These are phyloP conservation scores for Polygonum maritimum DNA, from an alignment of 148 eudicot species.

Conservation along the genomic window DNA sequence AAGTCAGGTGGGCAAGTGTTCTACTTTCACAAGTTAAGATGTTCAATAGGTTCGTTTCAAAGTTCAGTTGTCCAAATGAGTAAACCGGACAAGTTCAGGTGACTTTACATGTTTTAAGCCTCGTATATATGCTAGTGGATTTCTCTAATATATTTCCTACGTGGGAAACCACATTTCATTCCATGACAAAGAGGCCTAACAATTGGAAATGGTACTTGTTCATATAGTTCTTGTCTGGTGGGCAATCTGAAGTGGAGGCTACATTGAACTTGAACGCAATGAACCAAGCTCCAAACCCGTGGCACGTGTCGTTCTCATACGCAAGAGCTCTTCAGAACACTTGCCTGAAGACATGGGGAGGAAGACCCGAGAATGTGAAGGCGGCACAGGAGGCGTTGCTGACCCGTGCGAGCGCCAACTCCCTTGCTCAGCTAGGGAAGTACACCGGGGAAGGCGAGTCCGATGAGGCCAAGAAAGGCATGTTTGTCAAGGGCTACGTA, in stretches of 20 bases:
- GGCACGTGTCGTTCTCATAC: constrained; percentile 53
- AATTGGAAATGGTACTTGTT: not conserved
- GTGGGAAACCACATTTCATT: no score
- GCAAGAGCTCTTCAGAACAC: constrained; percentile 50
- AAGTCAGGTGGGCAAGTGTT: no score
- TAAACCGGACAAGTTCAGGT: no score
- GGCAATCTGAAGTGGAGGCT: constrained; percentile 46
- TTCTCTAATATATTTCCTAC: no score
- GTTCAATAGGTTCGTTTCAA: no score
- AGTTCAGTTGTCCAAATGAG: no score
- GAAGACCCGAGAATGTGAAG: constrained; percentile 34
- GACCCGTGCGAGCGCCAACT: constrained; percentile 32
- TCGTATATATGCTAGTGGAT: no score
- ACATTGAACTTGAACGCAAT: constrained; percentile 44
- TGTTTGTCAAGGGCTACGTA: constrained; percentile 35
- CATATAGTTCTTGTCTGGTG: constrained; percentile 37
- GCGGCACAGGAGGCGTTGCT: constrained; percentile 39
- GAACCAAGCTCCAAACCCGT: constrained; percentile 43
- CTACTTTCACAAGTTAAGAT: no score
- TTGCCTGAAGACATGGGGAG: constrained; percentile 43
- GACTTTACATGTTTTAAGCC: no score
- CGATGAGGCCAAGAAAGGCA: constrained; percentile 36
- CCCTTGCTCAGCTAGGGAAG: constrained; percentile 49
- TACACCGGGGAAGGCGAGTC: constrained; percentile 41
- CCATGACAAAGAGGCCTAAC: no score